These are phyloP conservation scores for Dimargaris verticillata DNA, from an alignment of 192 early-diverging fungal species.

Conservation along the genomic window DNA sequence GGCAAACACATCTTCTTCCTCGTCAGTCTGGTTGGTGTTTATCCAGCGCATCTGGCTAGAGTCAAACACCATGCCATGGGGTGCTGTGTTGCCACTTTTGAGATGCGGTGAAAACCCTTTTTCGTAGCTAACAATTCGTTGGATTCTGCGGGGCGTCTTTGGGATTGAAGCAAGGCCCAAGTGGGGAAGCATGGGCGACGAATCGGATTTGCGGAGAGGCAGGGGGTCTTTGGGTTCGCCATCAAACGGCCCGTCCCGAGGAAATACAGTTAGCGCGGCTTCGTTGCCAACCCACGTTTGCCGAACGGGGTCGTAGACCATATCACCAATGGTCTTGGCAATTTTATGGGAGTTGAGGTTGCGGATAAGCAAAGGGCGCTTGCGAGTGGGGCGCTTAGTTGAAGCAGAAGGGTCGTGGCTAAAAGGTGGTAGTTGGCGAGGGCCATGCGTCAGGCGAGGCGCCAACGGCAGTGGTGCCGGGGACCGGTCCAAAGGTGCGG, in stretches of 20 bases:
- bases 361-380: constrained; percentile 1
- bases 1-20: constrained; percentile 2
- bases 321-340: constrained; percentile 1
- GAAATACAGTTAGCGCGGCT: not conserved
- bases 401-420: too few species aligned
- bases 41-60: not conserved
- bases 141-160: not conserved
- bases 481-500: too few species aligned
- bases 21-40: not conserved
- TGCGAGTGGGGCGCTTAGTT: not conserved
- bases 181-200: too few species aligned
- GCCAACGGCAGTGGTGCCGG: too few species aligned
- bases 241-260: not conserved
- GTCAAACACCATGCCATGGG: constrained; percentile 6
- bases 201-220: too few species aligned
- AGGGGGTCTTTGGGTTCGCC: too few species aligned
- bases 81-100: too few species aligned
- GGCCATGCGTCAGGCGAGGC: too few species aligned
- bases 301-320: constrained; percentile 2
- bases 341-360: not conserved
- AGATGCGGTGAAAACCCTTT: not conserved
- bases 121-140: not conserved
- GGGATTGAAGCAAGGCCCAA: too few species aligned
- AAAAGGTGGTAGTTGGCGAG: too few species aligned
- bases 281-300: constrained; percentile 3